Base-by-base conservation (phyloP, 352 stramenopile genomes). In the Globisporangium nodosum region DNA sequence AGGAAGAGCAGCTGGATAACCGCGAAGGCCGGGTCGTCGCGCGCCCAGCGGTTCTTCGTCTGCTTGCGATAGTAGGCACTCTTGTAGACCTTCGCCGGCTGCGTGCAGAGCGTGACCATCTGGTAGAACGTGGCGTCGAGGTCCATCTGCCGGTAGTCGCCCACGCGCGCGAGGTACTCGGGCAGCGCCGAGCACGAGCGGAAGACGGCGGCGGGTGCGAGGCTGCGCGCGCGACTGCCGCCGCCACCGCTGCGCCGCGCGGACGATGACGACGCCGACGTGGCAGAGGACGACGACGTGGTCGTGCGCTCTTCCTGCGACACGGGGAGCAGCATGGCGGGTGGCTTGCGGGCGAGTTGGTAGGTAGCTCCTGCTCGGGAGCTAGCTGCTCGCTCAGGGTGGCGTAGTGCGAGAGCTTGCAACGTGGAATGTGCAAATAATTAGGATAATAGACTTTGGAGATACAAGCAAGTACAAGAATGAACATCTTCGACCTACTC, bases 41-140 rank as follows among this genome's bases (percentile, higher is more conserved):
- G 74, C 18, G 97, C 96, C 97, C 97, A 99, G 50, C 98, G 96
- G 70, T 99, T 99, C 79, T 99, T 99, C 31, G 96, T 99, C 73
- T 99, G 81, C 60, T 92, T 92, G 56, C 81, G 81, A 63, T 92
- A 94, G 60, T 92, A 92, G 1, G 81, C 81, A 60, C 82, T 94
- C 64, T 92, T 92, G 69, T 91, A 96, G 37, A 96, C 86, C 63
- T 96, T 96, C 35, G 78, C 64, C 2, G 86, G 86, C 59, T 91
- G 78, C 50, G 91, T 71, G 50, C 79, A 93, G 33, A 96, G 82
- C 52, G 85, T 91, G 24, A 96, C 81, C 82, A 96, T 94, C 53
- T 96, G 86, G 60, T 93, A 92, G 64, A 92, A 93, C 2, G 86
- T 93, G 27, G 84, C 84, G 59, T 96, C 85, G 42, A 96, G 60